Evolutionary conservation across 768 basidiomycete species (phyloP), one percentile per base, ranked within the genome.

Genomic region (Kwoniella dendrophila): DNA sequence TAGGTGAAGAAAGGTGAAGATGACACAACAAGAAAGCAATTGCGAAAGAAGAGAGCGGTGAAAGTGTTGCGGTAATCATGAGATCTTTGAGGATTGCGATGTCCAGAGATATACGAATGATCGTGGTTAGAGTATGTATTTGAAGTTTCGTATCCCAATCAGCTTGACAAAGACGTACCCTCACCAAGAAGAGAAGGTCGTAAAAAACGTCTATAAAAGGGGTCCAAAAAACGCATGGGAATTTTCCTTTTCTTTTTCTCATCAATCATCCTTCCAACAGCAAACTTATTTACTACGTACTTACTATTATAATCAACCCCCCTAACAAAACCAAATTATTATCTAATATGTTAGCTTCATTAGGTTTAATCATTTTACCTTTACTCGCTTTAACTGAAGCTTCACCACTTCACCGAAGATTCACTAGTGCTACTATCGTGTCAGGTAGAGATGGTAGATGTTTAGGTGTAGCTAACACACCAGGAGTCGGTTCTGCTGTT

Each of bases 391-490:
- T 53, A 5, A 30, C 40, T 22, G 30, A 45, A 12, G 44, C 44
- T 11, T 38, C 33, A n/a, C 52, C 45, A 6, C 29, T 53, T 26
- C 6, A 43, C 8, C 50, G 50, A 34, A 45, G 62, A 45, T 63
- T 34, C 56, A 40, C 54, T 27, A 56, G 62, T 22, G 56, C 56
- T 40, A 32, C 38, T n/a, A 66, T 66, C 44, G 53, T 61, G 24
- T 50, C 64, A 11, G 49, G 44, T 24, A 44, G 64, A 52, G 59
- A 61, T 40, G 51, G 55, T 10, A 41, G 27, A 22, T 66, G 64
- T 48, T 38, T 66, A 2, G 49, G 49, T 33, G 49, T 51, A 29
- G 12, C 18, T 20, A 26, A 30, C 3, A 52, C 59, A 11, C 5
- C 47, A 11, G 51, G 57, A 7, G 45, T 32, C 18, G 41, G 56